These are phyloP conservation scores for Eutypella sp. DNA, from an alignment of 2,329 filamentous ascomycete species.

Conservation along the genomic window DNA sequence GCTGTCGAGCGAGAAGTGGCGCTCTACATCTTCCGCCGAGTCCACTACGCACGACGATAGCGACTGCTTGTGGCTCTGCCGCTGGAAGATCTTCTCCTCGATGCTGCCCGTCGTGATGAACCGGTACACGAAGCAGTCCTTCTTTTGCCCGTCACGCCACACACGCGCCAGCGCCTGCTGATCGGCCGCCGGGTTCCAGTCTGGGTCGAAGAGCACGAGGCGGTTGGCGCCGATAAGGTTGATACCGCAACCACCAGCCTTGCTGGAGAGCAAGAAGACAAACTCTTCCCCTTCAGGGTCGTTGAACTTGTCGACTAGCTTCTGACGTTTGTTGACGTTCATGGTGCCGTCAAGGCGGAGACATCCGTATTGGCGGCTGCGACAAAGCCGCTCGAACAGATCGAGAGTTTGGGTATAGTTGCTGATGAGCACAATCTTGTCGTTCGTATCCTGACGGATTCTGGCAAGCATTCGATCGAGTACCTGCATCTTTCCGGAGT, in stretches of 20 bases:
- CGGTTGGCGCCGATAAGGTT: slow-evolving; percentile 78
- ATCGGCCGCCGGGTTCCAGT: slow-evolving; percentile 97
- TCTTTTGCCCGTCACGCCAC: slow-evolving; percentile 98
- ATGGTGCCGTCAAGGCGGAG: slow-evolving; percentile 93
- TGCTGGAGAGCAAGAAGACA: slow-evolving; percentile 92
- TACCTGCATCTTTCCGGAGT: slow-evolving; percentile 97
- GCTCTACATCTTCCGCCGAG: slow-evolving; percentile 91
- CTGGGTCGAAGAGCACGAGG: slow-evolving; percentile 87
- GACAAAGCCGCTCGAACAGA: slow-evolving; percentile 87
- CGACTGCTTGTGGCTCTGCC: slow-evolving; percentile 96
- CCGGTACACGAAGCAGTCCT: slow-evolving; percentile 99
- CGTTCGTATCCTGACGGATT: slow-evolving; percentile 92
- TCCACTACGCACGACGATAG: slow-evolving; percentile 95
- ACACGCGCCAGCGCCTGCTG: slow-evolving; percentile 96
- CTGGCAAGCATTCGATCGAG: slow-evolving; percentile 96
- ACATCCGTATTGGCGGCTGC: slow-evolving; percentile 75
- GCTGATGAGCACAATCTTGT: slow-evolving; percentile 98
- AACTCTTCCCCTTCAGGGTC: slow-evolving; percentile 86
- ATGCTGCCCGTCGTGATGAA: slow-evolving; percentile 98
- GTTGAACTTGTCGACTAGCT: slow-evolving; percentile 97
- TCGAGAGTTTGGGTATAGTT: slow-evolving; percentile 98
- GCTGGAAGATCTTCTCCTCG: slow-evolving; percentile 98
- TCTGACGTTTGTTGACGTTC: slow-evolving; percentile 95
- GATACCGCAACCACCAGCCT: slow-evolving; percentile 89
- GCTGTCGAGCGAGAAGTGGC: slow-evolving; percentile 89